Base-by-base conservation (phyloP, 2,329 filamentous ascomycete species). In the Fonsecaea nubica region DNA sequence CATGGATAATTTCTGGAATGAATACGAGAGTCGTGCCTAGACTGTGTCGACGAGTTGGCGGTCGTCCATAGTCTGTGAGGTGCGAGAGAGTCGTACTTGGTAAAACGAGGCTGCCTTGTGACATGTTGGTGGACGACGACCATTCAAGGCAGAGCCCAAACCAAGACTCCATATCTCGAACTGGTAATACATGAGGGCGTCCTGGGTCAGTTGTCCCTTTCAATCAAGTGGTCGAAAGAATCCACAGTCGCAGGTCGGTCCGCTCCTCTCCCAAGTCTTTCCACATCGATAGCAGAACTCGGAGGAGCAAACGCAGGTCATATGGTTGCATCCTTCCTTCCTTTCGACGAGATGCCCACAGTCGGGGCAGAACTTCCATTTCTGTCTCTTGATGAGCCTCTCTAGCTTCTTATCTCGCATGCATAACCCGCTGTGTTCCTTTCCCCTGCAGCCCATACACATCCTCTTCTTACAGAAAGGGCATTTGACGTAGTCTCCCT, bases 331-430 rank as follows among this genome's bases (percentile, higher is more conserved):
- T 2, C 68, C 68, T 4, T 58, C 48, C 10, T n/a, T 67, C 36
- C 54, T 63, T 54, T 70, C 66, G 12, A 70, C 62, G 13, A 70
- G 54, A 38, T 69, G 66, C 38, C 62, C 58, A 40, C 68, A 70
- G 4, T 54, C 33, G 0, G 68, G 68, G 40, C 68, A 70, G 35
- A 64, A 64, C 55, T 63, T 70, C 68, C 68, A 70, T 13, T 66
- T 56, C 35, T 33, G 56, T 9, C 33, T 13, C 15, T 21, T 25
- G 32, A 67, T 63, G 48, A 67, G 33, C 15, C 52, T 38, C 33
- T 65, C 54, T 4, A 58, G 52, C 36, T 53, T 48, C 38, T 52
- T 58, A 52, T 65, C 57, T 4, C 32, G 52, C 32, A 32, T 61
- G 58, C 63, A 65, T 2, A 65, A 2, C 13, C 63, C 58, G 13